Conservation (phyloP, 1,284 basidiomycete species). For the Marasmius fiardii region DNA sequence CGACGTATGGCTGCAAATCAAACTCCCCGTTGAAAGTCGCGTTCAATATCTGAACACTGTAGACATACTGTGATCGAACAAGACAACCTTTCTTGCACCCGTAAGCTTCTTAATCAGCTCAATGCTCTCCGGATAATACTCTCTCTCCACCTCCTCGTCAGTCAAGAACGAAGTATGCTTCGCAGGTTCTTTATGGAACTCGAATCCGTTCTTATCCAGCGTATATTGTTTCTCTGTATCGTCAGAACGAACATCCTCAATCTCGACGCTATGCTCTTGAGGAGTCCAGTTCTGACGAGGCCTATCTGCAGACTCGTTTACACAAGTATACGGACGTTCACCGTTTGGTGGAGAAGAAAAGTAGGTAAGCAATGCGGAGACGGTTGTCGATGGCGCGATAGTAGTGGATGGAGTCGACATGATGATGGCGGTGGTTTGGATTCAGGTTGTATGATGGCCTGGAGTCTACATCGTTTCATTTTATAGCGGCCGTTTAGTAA, state of each 20-base stretch:
- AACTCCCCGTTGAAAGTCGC: no score
- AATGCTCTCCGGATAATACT: conserved; percentile 3
- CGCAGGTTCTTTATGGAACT: neutral
- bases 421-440: no score
- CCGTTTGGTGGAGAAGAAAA: no score
- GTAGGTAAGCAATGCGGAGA: no score
- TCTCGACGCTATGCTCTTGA: neutral
- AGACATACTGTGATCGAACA: conserved; percentile 1
- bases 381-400: no score
- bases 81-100: neutral
- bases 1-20: neutral
- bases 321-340: no score
- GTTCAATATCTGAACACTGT: no score
- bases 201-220: neutral
- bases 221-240: neutral
- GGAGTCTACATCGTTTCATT: no score
- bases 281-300: neutral
- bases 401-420: no score
- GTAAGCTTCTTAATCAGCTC: conserved; percentile 1
- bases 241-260: neutral
- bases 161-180: neutral
- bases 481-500: no score
- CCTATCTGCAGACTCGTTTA: no score
- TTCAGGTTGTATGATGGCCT: no score
- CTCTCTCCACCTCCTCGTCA: neutral